Conservation (phyloP, 306 rosid genomes). For the Fragaria vesca region DNA sequence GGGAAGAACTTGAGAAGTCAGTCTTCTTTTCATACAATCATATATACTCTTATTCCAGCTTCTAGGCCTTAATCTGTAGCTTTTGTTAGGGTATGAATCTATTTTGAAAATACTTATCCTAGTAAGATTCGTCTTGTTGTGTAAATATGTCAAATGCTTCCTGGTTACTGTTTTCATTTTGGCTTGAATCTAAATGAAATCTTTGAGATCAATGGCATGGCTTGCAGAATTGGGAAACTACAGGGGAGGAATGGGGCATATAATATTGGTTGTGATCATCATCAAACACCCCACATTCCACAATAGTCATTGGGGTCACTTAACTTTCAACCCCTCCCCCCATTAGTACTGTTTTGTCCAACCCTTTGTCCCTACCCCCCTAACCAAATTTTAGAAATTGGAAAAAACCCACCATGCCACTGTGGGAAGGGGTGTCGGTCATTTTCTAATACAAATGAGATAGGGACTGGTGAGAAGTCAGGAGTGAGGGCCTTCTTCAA, state of each 20-base stretch:
- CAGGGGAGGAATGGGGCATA: slow-evolving; percentile 28
- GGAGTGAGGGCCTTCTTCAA: slow-evolving; percentile 23
- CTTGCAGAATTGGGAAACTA: slow-evolving; percentile 29
- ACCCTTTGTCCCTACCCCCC: slow-evolving; percentile 21
- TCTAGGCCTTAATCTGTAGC: slow-evolving; percentile 26
- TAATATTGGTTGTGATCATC: slow-evolving; percentile 9
- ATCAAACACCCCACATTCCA: slow-evolving; percentile 9
- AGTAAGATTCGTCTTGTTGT: slow-evolving; percentile 4
- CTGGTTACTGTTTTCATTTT: slow-evolving; percentile 4
- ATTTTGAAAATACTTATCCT: slow-evolving; percentile 35
- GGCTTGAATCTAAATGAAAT: slow-evolving; percentile 8
- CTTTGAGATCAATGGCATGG: slow-evolving; percentile 28
- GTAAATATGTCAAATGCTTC: slow-evolving; percentile 14
- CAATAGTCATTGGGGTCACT: slow-evolving; percentile 32
- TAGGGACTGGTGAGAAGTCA: slow-evolving; percentile 25
- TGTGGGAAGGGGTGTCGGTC: slow-evolving; percentile 46
- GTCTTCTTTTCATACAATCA: slow-evolving; percentile 31
- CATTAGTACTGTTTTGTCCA: slow-evolving; percentile 39
- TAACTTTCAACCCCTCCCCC: slow-evolving; percentile 30
- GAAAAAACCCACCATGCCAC: neutral
- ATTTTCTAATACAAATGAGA: slow-evolving; percentile 27
- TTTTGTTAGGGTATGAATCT: slow-evolving; percentile 26
- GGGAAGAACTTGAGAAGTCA: slow-evolving; percentile 38
- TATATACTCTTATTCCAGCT: slow-evolving; percentile 25
- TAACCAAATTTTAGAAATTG: neutral